These are phyloP conservation scores for Boletus tomentosulus DNA, from an alignment of 768 basidiomycete species.

Conservation along the genomic window DNA sequence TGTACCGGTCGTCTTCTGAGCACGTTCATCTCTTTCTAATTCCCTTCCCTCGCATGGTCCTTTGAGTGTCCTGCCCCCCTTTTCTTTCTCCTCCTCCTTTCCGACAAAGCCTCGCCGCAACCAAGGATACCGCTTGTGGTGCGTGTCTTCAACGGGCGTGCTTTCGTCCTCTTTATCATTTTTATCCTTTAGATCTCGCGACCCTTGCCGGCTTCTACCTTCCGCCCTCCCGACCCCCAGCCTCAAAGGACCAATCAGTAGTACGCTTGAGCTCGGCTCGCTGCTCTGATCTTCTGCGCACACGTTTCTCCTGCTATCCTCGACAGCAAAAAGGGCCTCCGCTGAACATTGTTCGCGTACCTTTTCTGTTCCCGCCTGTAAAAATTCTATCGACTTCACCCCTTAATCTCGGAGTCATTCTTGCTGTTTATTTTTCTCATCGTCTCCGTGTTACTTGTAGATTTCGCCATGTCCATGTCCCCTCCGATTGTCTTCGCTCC, in stretches of 20 bases:
- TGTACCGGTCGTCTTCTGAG: slow-evolving; percentile 31
- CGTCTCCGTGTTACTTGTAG: slow-evolving; percentile 14
- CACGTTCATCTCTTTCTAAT: slow-evolving; percentile 20
- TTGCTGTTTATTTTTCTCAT: slow-evolving; percentile 3
- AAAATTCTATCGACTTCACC: slow-evolving; percentile 19
- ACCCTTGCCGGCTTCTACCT: slow-evolving; percentile 84
- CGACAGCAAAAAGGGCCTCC: slow-evolving; percentile 31
- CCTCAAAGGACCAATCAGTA: slow-evolving; percentile 39
- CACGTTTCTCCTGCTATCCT: slow-evolving; percentile 6
- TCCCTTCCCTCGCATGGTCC: slow-evolving; percentile 32
- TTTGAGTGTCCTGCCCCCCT: slow-evolving; percentile 28
- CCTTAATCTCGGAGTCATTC: slow-evolving; percentile 15
- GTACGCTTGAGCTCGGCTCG: slow-evolving; percentile 74
- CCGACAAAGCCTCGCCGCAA: slow-evolving; percentile 44
- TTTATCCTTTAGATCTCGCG: slow-evolving; percentile 65
- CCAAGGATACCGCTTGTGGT: slow-evolving; percentile 55
- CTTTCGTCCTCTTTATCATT: neutral
- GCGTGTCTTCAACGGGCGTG: slow-evolving; percentile 4
- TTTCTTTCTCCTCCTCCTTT: slow-evolving; percentile 25
- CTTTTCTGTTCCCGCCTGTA: slow-evolving; percentile 26
- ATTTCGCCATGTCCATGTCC: slow-evolving; percentile 34
- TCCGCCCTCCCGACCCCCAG: slow-evolving; percentile 38
- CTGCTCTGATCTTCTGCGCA: slow-evolving; percentile 36
- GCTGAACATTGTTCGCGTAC: slow-evolving; percentile 47
- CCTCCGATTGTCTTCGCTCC: slow-evolving; percentile 38